Base-by-base conservation (phyloP, 2,329 filamentous ascomycete genomes). In the Cladosporium sp. region DNA sequence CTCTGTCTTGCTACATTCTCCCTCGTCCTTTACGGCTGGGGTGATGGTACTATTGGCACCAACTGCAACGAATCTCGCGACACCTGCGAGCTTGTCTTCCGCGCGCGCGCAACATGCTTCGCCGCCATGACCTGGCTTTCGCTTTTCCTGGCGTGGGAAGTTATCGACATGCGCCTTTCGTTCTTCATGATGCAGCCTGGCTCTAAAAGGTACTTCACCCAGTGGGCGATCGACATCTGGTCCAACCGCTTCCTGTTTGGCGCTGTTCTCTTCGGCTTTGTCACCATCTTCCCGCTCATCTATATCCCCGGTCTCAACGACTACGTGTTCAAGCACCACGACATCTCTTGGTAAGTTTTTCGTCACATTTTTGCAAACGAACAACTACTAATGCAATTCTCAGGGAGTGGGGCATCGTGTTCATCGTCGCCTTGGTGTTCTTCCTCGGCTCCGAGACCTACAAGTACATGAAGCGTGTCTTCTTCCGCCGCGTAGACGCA, bases 121-220 rank as follows among this genome's bases (percentile, higher is more conserved):
- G 89, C 88, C 35, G 90, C 86, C 69, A 82, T 92, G 62, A 92
- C 89, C 0, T 92, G 90, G 89, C 89, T 89, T 70, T 88, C 89
- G 0, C 83, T 92, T 21, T 91, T 92, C 80, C 82, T 91, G 5
- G 90, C 91, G 0, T 93, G 90, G 90, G 89, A 93, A 76, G 89
- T 91, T 84, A 83, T 91, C 67, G 84, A 91, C 72, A 85, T 89
- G 78, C 87, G 90, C 26, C 86, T 88, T 52, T 89, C 86, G 8
- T 91, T 93, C 81, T 92, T 93, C 84, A 83, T 85, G 71, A 90
- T 92, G 86, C 85, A 90, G 72, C 87, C 89, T 0, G 80, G 81
- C 18, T 85, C 83, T 28, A 86, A 84, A 72, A 80, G 79, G 65
- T 86, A 87, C 73, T 82, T 89, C 65, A 88, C 86, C 0, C 86